A percentile compares a stretch with the other conserved stretches of the same genome.
Evolutionary conservation across 768 basidiomycete genomes (phyloP).

Genomic region (Pisolithus tinctorius): DNA sequence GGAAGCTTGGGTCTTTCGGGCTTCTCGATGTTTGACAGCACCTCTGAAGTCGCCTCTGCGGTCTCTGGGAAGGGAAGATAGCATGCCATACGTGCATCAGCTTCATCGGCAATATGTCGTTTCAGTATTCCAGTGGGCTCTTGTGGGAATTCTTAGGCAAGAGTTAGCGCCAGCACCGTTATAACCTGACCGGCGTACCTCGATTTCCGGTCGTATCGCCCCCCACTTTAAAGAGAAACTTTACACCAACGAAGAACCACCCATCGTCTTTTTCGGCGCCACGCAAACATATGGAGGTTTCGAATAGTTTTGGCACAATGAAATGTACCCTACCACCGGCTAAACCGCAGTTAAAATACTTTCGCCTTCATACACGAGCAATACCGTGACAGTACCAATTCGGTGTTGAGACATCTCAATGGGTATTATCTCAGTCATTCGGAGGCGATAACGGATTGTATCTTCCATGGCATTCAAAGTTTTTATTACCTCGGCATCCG

Average conservation of each 20-base stretch:
- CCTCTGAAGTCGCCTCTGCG: slow-evolving; percentile 30
- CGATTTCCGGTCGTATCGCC: slow-evolving; percentile 69
- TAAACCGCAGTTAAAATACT: slow-evolving; percentile 25
- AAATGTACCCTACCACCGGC: slow-evolving; percentile 79
- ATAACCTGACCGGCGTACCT: slow-evolving; percentile 34
- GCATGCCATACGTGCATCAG: slow-evolving; percentile 57
- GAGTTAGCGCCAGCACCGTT: neutral
- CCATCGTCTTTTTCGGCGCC: slow-evolving; percentile 64
- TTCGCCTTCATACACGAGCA: slow-evolving; percentile 8
- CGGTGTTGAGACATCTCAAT: slow-evolving; percentile 69
- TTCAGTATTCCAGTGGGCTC: slow-evolving; percentile 56
- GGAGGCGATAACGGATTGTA: slow-evolving; percentile 71
- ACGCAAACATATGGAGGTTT: slow-evolving; percentile 64
- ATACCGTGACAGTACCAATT: slow-evolving; percentile 43
- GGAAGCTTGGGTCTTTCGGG: slow-evolving; percentile 46
- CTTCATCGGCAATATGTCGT: slow-evolving; percentile 66
- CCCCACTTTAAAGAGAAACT: slow-evolving; percentile 66
- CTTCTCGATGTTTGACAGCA: slow-evolving; percentile 34
- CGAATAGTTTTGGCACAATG: slow-evolving; percentile 64
- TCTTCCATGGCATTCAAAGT: slow-evolving; percentile 71
- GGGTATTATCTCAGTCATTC: slow-evolving; percentile 74
- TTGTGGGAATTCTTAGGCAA: slow-evolving; percentile 60
- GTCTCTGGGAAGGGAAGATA: slow-evolving; percentile 49
- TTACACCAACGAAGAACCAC: slow-evolving; percentile 82
- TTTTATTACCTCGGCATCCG: slow-evolving; percentile 56